Evolutionary conservation across 2,329 filamentous ascomycete genomes (phyloP).

Genomic region (Rhinocladiella similis): DNA sequence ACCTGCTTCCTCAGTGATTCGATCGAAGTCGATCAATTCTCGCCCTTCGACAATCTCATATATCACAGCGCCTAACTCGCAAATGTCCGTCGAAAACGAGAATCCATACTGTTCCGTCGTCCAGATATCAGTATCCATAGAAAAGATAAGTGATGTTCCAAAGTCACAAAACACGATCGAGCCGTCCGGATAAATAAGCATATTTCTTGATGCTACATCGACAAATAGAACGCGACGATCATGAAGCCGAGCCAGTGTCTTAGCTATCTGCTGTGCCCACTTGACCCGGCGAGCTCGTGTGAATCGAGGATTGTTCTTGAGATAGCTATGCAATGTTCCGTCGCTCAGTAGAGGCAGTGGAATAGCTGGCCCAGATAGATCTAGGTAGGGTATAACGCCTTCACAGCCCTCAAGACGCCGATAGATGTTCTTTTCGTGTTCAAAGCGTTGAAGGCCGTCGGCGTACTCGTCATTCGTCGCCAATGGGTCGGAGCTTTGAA

Average conservation of each 20-base stretch:
- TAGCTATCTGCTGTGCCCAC: constrained; percentile 2
- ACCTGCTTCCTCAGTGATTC: constrained; percentile 3
- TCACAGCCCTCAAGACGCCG: constrained; percentile 6
- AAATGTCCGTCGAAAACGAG: constrained; percentile 32
- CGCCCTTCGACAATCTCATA: constrained; percentile 31
- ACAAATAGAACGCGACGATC: constrained; percentile 5
- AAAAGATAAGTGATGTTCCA: constrained; percentile 7
- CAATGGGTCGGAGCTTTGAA: neutral
- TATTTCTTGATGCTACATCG: constrained; percentile 5
- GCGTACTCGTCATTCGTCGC: too few species aligned
- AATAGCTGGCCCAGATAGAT: constrained; percentile 9
- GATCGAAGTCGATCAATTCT: constrained; percentile 29
- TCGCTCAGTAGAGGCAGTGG: constrained; percentile 7
- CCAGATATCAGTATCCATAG: constrained; percentile 23
- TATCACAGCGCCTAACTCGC: constrained; percentile 32
- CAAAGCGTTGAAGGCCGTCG: constrained; percentile 4
- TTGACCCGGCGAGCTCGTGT: constrained; percentile 2
- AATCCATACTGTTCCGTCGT: constrained; percentile 31
- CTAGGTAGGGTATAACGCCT: constrained; percentile 11
- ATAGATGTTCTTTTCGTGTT: constrained; percentile 15
- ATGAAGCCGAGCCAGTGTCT: constrained; percentile 1
- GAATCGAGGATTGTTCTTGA: neutral
- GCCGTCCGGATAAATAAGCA: constrained; percentile 10
- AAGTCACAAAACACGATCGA: constrained; percentile 16
- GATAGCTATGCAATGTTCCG: constrained; percentile 7